Evolutionary conservation across 192 early-diverging fungal genomes (phyloP).

Genomic region (Rhizoclosmatium sp.): DNA sequence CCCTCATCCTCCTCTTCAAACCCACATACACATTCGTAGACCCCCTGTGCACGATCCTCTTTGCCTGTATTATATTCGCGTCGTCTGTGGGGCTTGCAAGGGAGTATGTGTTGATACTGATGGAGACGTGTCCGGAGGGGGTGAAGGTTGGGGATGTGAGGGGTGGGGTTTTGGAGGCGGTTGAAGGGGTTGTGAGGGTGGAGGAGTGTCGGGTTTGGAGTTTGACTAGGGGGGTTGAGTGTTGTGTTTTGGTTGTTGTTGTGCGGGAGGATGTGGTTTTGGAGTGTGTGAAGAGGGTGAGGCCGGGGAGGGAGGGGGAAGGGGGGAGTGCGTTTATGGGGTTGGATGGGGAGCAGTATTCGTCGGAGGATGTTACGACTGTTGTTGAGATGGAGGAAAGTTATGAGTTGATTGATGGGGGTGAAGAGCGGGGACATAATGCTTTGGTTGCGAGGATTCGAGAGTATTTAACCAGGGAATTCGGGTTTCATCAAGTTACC

Average conservation of each 20-base stretch:
- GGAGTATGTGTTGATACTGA: slow-evolving; percentile 67
- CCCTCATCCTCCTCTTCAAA: slow-evolving; percentile 62
- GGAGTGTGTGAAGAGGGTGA: background rate
- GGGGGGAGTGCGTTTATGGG: background rate
- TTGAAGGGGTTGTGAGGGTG: slow-evolving; percentile 47
- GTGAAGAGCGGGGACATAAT: no score
- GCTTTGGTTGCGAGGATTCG: no score
- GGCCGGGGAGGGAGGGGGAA: background rate
- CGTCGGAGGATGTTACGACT: background rate
- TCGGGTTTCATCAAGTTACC: no score
- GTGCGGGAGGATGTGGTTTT: background rate
- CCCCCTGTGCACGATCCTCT: slow-evolving; percentile 78
- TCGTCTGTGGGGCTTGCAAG: slow-evolving; percentile 70
- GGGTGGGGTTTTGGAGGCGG: background rate
- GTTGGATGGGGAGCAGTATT: background rate
- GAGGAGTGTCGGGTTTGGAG: slow-evolving; percentile 63
- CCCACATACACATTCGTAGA: slow-evolving; percentile 67
- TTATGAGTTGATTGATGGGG: no score
- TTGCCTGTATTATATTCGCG: slow-evolving; percentile 71
- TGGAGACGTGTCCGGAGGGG: slow-evolving; percentile 61
- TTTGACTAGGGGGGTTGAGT: slow-evolving; percentile 46
- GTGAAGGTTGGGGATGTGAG: background rate
- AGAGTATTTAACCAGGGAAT: no score
- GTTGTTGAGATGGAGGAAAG: background rate
- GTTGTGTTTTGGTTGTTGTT: slow-evolving; percentile 7